Conservation (phyloP, 2,329 filamentous ascomycete species). For the Botrytis fragariae region DNA sequence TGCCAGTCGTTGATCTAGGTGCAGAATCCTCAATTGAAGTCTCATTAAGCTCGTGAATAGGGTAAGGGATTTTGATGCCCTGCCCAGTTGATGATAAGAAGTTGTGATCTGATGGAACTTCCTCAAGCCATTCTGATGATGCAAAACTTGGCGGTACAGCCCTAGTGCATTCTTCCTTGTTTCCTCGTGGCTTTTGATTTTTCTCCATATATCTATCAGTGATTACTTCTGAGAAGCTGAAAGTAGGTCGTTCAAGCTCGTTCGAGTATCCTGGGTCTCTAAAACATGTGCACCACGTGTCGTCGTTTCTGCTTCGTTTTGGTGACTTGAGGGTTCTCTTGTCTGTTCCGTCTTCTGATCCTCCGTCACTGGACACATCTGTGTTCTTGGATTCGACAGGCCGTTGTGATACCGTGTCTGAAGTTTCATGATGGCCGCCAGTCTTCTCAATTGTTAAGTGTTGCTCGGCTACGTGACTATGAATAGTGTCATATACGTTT, state of each 20-base stretch:
- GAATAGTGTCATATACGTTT: no score
- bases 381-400: accelerated
- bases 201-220: neutral
- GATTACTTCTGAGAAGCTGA: neutral
- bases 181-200: neutral
- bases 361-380: neutral
- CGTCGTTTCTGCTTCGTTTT: neutral
- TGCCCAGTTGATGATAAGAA: neutral
- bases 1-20: no score
- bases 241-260: neutral
- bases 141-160: neutral
- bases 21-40: neutral
- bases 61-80: neutral
- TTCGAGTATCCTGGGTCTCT: neutral
- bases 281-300: neutral
- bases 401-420: neutral
- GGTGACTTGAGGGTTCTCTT: neutral
- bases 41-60: neutral
- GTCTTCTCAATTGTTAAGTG: neutral
- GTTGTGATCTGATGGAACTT: neutral
- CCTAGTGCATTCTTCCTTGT: neutral
- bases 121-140: neutral
- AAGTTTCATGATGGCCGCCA: neutral
- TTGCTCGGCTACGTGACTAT: neutral
- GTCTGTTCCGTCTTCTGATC: neutral